phyloP scores from a whole-genome alignment of 371 early-diverging fungal species.

The Mortierella sp. region DNA sequence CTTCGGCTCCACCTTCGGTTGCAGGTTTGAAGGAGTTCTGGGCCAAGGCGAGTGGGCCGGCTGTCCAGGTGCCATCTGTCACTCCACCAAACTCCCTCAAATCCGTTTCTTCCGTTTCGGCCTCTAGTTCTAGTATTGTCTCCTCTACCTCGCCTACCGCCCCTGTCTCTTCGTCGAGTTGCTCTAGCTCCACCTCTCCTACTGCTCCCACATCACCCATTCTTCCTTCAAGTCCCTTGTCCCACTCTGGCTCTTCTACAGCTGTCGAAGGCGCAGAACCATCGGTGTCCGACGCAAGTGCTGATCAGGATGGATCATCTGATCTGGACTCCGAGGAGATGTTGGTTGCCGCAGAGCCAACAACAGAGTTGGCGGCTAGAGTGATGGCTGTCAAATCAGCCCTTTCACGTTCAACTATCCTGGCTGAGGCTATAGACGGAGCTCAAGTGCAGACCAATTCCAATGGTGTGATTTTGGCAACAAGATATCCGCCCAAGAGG shows the following conservation, averaged over 20 bases:
- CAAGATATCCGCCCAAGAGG: slow-evolving; percentile 22
- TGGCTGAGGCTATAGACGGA: not conserved
- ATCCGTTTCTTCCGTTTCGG: too few relatives aligned
- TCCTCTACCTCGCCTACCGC: too few relatives aligned
- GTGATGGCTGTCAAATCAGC: slow-evolving; percentile 6
- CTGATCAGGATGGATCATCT: too few relatives aligned
- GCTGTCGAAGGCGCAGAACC: not conserved
- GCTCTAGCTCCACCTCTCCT: too few relatives aligned
- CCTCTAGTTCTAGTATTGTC: too few relatives aligned
- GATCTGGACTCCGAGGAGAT: not conserved
- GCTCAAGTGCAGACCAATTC: slow-evolving; percentile 1
- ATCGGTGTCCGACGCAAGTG: not conserved
- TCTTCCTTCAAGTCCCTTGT: too few relatives aligned
- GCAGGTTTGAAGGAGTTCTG: slow-evolving; percentile 30
- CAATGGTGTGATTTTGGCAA: slow-evolving; percentile 22
- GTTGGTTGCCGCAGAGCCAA: not conserved
- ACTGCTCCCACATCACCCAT: too few relatives aligned
- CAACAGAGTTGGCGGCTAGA: slow-evolving; percentile 11
- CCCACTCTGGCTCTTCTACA: slow-evolving; percentile 3
- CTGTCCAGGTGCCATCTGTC: too few relatives aligned
- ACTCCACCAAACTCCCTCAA: too few relatives aligned
- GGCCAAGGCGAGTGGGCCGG: slow-evolving; percentile 23
- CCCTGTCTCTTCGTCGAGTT: too few relatives aligned
- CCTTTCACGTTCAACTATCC: slow-evolving; percentile 1
- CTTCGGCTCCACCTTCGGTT: slow-evolving; percentile 9